These are phyloP conservation scores for Monosporozyma unispora DNA, from an alignment of 805 yeast species.

Conservation along the genomic window DNA sequence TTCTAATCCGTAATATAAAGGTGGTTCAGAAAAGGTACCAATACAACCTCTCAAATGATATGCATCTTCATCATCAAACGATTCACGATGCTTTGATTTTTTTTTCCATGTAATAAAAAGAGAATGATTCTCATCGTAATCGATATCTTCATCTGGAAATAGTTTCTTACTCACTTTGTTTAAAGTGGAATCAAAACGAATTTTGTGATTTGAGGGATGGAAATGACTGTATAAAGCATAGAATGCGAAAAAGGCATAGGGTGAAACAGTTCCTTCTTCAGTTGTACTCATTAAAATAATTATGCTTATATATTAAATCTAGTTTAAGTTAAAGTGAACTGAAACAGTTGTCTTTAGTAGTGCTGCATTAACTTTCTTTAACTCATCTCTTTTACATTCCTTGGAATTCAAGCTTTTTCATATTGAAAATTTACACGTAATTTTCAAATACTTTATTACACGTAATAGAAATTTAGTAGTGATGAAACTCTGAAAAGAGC, in stretches of 20 bases:
- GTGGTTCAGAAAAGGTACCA: slow-evolving; percentile 65
- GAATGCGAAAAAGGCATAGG: slow-evolving; percentile 30
- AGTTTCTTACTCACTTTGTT: slow-evolving; percentile 11
- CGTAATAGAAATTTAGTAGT: not conserved
- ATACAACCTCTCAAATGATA: slow-evolving; percentile 74
- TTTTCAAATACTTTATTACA: not conserved
- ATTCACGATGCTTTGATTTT: slow-evolving; percentile 10
- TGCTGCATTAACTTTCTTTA: too few species aligned
- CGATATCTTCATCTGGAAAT: slow-evolving; percentile 9
- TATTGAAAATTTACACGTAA: not conserved
- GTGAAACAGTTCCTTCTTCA: slow-evolving; percentile 11
- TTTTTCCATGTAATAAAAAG: slow-evolving; percentile 85
- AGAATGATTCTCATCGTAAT: slow-evolving; percentile 36
- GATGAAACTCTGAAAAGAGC: not conserved
- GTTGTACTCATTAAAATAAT: not conserved
- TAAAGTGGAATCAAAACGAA: slow-evolving; percentile 4
- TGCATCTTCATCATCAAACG: not conserved
- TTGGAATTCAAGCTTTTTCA: not conserved
- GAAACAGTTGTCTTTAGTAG: too few species aligned
- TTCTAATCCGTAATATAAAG: slow-evolving; percentile 48
- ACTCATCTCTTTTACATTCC: too few species aligned
- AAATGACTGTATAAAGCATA: slow-evolving; percentile 21
- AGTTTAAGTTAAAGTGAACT: too few species aligned
- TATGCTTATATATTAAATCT: too few species aligned
- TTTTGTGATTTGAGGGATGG: not conserved